A percentile compares a stretch with the other conserved stretches of the same genome.
Evolutionary conservation across 108 stramenopile genomes (phyloP).

Genomic region (Nitzschia sp.): DNA sequence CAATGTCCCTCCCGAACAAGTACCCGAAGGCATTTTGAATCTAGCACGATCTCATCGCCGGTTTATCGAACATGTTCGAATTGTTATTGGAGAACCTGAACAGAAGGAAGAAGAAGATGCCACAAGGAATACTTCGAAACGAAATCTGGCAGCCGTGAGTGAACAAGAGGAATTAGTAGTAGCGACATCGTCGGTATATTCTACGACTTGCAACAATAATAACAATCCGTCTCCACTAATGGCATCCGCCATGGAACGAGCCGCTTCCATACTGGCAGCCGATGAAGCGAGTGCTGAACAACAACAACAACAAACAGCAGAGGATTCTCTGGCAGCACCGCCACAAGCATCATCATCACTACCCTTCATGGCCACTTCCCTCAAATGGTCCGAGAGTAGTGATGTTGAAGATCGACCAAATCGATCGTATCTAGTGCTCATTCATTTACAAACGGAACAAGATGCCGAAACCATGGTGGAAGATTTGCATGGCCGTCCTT

Average conservation of each 20-base stretch:
- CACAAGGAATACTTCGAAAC: not conserved
- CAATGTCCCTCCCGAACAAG: slow-evolving; percentile 79
- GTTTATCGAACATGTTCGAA: slow-evolving; percentile 72
- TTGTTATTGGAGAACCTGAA: slow-evolving; percentile 60
- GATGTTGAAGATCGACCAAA: not conserved
- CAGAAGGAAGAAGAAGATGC: slow-evolving; percentile 20
- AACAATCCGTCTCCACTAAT: not conserved
- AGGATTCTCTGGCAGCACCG: not conserved
- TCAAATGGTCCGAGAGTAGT: slow-evolving; percentile 1
- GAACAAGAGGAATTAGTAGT: not conserved
- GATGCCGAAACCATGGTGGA: slow-evolving; percentile 63
- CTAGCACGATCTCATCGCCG: slow-evolving; percentile 70
- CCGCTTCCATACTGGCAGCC: slow-evolving; percentile 6
- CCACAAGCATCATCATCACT: not conserved
- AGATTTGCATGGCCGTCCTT: slow-evolving; percentile 69
- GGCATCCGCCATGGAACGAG: slow-evolving; percentile 15
- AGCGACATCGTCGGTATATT: not conserved
- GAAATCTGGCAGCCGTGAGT: not conserved
- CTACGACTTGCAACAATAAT: not conserved
- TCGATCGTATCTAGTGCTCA: slow-evolving; percentile 61
- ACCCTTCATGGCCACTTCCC: not conserved
- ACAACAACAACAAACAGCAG: not conserved
- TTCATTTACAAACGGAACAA: slow-evolving; percentile 52
- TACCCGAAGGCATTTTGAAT: slow-evolving; percentile 82
- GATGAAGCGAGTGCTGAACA: not conserved